Evolutionary conservation across 495 filamentous ascomycete species (phyloP), one percentile per base, ranked within the genome.

Genomic region (Penicillium argentinense): DNA sequence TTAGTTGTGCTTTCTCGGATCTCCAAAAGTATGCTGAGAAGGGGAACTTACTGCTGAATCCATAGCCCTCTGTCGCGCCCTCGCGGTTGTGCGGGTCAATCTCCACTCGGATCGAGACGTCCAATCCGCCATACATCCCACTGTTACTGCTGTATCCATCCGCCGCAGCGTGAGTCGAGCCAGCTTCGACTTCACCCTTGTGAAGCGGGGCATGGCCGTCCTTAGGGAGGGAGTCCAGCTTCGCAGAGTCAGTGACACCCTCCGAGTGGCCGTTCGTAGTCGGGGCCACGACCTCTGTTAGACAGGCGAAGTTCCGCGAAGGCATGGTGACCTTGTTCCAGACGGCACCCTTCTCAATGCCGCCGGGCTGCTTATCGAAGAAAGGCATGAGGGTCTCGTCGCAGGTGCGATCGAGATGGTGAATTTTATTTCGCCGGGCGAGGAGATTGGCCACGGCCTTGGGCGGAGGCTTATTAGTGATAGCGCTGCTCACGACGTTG

Each of bases 401-500:
- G 3, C 89, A 95, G 19, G 89, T 74, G 33, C 74, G 57, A 63
- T 93, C 86, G n/a, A 96, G 73, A 59, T 92, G 89, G 60, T 97
- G 91, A 47, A 96, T 86, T 68, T 91, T 96, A 73, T 97, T 97
- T 33, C 90, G 71, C 34, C 82, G 71, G 3, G 89, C 87, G 12
- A 97, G 73, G 7, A 97, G 74, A 56, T 95, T 91, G 26, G 91
- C 89, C n/a, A 97, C 87, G 1, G 90, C 85, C 53, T 77, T 75
- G 13, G 92, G 90, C 1, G 92, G 92, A 6, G 92, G 92, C 69
- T 95, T 93, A 73, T 97, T 96, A 51, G 91, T 91, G 63, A 97
- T 95, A 34, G 87, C 87, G 22, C 77, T 82, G 46, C 81, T 85
- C 59, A 91, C 75, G 47, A 91, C 72, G 57, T 90, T 89, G 47